Evolutionary conservation across 73 alveolate genomes (phyloP).

Genomic region (Paramecium sexaurelia): DNA sequence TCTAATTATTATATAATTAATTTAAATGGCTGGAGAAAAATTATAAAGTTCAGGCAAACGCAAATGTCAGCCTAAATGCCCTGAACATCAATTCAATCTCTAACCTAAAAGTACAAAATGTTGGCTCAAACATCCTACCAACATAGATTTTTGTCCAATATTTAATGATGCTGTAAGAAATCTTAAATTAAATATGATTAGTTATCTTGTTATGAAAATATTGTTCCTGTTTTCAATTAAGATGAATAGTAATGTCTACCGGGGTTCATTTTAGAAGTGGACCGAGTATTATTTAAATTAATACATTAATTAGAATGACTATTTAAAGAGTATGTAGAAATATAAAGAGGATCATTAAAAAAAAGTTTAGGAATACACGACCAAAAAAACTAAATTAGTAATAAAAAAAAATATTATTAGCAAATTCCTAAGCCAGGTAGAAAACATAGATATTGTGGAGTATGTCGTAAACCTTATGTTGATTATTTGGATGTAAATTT

Average conservation of each 20-base stretch:
- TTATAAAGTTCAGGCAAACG: background rate
- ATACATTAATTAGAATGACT: conserved; percentile 10
- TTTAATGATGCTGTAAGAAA: conserved; percentile 21
- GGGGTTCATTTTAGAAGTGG: conserved; percentile 47
- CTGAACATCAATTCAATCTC: conserved; percentile 6
- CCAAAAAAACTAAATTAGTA: conserved; percentile 33
- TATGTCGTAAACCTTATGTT: conserved; percentile 39
- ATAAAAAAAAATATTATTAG: background rate
- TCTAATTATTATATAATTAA: background rate
- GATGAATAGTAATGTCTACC: conserved; percentile 41
- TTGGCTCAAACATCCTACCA: conserved; percentile 24
- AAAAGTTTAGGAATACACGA: conserved; percentile 42
- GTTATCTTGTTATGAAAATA: conserved; percentile 32
- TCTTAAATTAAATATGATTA: background rate
- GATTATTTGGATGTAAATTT: conserved; percentile 52
- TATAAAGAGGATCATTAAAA: conserved; percentile 48
- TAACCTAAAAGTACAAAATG: conserved; percentile 38
- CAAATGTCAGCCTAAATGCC: background rate
- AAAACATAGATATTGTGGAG: conserved; percentile 59
- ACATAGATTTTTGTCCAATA: conserved; percentile 38
- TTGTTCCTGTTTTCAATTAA: conserved; percentile 34
- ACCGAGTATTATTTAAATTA: background rate
- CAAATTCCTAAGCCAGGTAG: conserved; percentile 51
- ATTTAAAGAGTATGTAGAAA: conserved; percentile 29
- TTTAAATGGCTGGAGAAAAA: conserved; percentile 39